Evolutionary conservation across 2,329 filamentous ascomycete species (phyloP).

Genomic region (Scytalidium lignicola): DNA sequence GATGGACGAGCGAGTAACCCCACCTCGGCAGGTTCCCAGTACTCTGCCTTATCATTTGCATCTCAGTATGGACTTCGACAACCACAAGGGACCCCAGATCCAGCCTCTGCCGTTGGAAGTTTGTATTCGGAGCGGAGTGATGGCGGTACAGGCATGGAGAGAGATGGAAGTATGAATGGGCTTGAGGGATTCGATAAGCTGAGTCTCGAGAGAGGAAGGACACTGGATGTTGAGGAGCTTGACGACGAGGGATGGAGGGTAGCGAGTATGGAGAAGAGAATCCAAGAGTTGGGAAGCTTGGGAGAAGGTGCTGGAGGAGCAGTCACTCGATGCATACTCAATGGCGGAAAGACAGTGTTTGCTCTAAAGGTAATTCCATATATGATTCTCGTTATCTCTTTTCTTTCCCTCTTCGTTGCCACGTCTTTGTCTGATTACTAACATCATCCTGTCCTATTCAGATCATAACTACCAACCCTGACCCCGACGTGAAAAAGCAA

Average conservation of each 20-base stretch:
- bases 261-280: conserved; percentile 81
- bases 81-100: conserved; percentile 71
- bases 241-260: conserved; percentile 95
- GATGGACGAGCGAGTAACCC: conserved; percentile 76
- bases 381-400: neutral
- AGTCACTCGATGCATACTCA: conserved; percentile 84
- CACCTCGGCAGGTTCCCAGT: conserved; percentile 82
- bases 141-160: conserved; percentile 70
- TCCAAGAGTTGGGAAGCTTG: conserved; percentile 81
- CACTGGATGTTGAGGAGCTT: conserved; percentile 85
- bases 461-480: conserved; percentile 98
- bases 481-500: conserved; percentile 97
- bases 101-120: conserved; percentile 81
- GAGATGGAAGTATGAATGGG: conserved; percentile 74
- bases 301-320: conserved; percentile 95
- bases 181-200: conserved; percentile 75
- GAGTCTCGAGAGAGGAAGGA: conserved; percentile 74
- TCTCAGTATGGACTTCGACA: conserved; percentile 64
- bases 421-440: too few species aligned
- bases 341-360: conserved; percentile 90
- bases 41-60: conserved; percentile 77
- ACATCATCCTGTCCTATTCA: conserved; percentile 32
- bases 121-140: conserved; percentile 79
- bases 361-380: conserved; percentile 74
- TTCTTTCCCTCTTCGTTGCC: too few species aligned